Percentiles rank a stretch among this genome's conserved stretches.
These are phyloP conservation scores for Rhodotorula babjevae DNA, from an alignment of 768 basidiomycete species.

Conservation along the genomic window DNA sequence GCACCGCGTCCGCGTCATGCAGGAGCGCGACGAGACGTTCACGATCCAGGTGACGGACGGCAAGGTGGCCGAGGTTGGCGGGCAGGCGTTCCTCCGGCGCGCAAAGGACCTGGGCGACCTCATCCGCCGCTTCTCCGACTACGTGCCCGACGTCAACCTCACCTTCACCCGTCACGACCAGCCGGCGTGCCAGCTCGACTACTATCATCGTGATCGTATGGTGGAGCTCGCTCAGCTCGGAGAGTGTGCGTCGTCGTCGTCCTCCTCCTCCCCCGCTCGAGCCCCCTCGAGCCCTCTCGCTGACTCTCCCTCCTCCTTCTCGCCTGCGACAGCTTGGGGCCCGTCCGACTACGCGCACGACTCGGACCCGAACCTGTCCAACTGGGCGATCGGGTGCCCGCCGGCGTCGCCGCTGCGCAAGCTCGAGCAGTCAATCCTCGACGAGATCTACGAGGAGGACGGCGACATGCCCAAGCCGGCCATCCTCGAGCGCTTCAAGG, in stretches of 20 bases:
- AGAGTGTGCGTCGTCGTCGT: conserved; percentile 36
- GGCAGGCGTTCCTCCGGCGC: conserved; percentile 35
- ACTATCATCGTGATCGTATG: conserved; percentile 40
- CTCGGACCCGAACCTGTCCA: conserved; percentile 35
- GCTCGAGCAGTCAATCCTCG: conserved; percentile 24
- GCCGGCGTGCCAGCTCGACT: conserved; percentile 41
- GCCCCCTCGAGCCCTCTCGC: neutral
- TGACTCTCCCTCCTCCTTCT: neutral
- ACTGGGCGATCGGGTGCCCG: conserved; percentile 44
- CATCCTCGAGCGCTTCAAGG: conserved; percentile 13
- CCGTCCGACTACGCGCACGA: conserved; percentile 36
- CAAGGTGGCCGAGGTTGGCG: conserved; percentile 31
- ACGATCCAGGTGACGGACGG: conserved; percentile 40
- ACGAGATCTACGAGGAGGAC: conserved; percentile 4
- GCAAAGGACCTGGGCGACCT: conserved; percentile 42
- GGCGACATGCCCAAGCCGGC: conserved; percentile 11
- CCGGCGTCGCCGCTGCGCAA: conserved; percentile 42
- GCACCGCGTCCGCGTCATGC: conserved; percentile 41
- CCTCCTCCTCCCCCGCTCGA: neutral
- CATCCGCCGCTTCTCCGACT: conserved; percentile 32
- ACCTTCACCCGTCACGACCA: conserved; percentile 44
- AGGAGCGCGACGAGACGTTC: conserved; percentile 42
- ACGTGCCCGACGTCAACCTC: conserved; percentile 41
- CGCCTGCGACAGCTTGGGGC: conserved; percentile 31
- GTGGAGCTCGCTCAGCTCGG: conserved; percentile 38